A percentile compares a stretch with the other conserved stretches of the same genome.
These are phyloP conservation scores for Reticulascus tulasneorum DNA, from an alignment of 2,329 filamentous ascomycete genomes.

Conservation along the genomic window DNA sequence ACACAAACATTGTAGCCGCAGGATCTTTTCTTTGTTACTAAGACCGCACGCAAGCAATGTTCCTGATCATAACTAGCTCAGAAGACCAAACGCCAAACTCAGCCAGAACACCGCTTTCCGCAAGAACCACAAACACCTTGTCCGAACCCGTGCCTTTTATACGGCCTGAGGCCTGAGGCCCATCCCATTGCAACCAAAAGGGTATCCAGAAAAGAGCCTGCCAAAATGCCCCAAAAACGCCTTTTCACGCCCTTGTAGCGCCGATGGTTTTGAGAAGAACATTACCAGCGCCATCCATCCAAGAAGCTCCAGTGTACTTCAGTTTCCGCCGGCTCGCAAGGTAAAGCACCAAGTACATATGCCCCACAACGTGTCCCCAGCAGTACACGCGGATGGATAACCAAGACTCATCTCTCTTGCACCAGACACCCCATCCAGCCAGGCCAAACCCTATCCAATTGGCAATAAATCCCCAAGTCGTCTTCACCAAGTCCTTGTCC, in stretches of 20 bases:
- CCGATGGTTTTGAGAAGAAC: constrained; percentile 36
- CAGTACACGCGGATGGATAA: constrained; percentile 64
- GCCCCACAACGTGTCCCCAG: constrained; percentile 69
- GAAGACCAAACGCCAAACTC: no score
- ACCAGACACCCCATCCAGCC: constrained; percentile 66
- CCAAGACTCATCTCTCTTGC: constrained; percentile 39
- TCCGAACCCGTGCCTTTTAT: no score
- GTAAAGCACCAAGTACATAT: constrained; percentile 73
- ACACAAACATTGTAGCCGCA: no score
- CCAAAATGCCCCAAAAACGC: background rate
- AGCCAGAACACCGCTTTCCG: no score
- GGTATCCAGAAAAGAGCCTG: no score
- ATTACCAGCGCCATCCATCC: constrained; percentile 62
- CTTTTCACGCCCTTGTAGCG: constrained; percentile 10
- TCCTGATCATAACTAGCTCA: no score
- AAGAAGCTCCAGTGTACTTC: constrained; percentile 53
- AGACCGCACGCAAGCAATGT: no score
- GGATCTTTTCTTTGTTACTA: no score
- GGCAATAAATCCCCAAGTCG: constrained; percentile 59
- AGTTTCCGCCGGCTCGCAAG: constrained; percentile 64
- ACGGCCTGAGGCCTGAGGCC: background rate
- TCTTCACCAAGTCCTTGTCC: constrained; percentile 40
- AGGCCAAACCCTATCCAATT: constrained; percentile 55
- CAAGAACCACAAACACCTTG: no score
- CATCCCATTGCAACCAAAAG: background rate